Evolutionary conservation across 225 moss, liverwort and hornwort species (phyloP).

Genomic region (Lunularia cruciata): DNA sequence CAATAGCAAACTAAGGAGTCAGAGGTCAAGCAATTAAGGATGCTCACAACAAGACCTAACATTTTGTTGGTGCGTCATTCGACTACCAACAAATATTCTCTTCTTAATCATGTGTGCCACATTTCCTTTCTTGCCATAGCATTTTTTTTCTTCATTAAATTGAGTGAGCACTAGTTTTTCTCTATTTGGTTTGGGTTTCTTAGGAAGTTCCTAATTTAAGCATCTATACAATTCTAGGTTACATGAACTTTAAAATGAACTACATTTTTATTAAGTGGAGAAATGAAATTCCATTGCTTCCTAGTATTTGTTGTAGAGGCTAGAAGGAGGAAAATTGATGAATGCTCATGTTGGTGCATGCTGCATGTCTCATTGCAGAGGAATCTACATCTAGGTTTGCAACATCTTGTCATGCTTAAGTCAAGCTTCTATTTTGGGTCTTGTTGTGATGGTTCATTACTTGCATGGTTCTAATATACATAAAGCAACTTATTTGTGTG

Average conservation of each 20-base stretch:
- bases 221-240: not conserved
- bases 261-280: not conserved
- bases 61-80: slow-evolving; percentile 67
- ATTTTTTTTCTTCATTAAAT: not conserved
- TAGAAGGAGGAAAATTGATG: not conserved
- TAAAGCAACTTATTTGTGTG: no score
- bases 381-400: slow-evolving; percentile 52
- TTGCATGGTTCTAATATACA: no score
- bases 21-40: slow-evolving; percentile 28
- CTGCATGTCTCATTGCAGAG: slow-evolving; percentile 54
- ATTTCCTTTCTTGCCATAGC: slow-evolving; percentile 15
- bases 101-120: slow-evolving; percentile 61
- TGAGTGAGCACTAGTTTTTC: no score
- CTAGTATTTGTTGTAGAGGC: not conserved
- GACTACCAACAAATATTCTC: slow-evolving; percentile 75
- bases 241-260: not conserved
- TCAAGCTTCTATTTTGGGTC: no score
- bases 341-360: not conserved
- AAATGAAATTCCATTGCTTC: not conserved
- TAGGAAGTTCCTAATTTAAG: not conserved
- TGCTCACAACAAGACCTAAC: slow-evolving; percentile 53
- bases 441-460: no score
- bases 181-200: not conserved
- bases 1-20: slow-evolving; percentile 25
- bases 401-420: slow-evolving; percentile 67